These are phyloP conservation scores for Gonium pectorale DNA, from an alignment of 139 green algal species.

Conservation along the genomic window DNA sequence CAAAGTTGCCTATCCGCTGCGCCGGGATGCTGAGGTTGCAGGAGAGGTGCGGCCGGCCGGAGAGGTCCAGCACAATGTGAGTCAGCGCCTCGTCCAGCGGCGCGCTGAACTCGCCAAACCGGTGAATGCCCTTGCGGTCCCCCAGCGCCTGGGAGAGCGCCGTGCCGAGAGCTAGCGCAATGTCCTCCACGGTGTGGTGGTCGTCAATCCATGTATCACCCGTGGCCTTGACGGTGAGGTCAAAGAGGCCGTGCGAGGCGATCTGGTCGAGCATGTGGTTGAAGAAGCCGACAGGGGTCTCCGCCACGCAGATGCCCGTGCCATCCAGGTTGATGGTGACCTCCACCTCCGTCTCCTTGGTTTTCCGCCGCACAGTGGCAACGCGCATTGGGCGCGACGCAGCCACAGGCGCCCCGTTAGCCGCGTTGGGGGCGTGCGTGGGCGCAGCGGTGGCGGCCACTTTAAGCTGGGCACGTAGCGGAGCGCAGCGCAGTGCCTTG, in stretches of 20 bases:
- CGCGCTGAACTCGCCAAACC: conserved; percentile 95
- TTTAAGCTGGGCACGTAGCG: background rate
- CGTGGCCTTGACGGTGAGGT: conserved; percentile 83
- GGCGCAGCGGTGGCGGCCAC: conserved; percentile 11
- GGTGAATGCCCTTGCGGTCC: conserved; percentile 94
- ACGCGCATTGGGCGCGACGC: background rate
- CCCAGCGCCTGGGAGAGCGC: conserved; percentile 85
- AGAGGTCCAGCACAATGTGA: conserved; percentile 94
- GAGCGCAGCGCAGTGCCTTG: no score
- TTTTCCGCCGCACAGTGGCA: conserved; percentile 72
- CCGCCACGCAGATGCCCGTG: conserved; percentile 82
- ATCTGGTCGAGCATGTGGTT: conserved; percentile 99
- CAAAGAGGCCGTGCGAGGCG: conserved; percentile 89
- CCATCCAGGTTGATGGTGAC: conserved; percentile 95
- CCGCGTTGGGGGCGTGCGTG: background rate
- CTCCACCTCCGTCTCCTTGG: conserved; percentile 94
- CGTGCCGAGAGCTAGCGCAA: conserved; percentile 82
- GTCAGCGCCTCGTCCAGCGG: conserved; percentile 96
- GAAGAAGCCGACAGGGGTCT: conserved; percentile 92
- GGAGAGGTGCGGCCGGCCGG: conserved; percentile 89
- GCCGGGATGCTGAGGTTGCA: conserved; percentile 89
- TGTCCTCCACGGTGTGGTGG: conserved; percentile 99
- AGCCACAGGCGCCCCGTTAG: background rate
- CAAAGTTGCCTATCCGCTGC: conserved; percentile 92
- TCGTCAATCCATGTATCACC: conserved; percentile 99